Base-by-base conservation (phyloP, 2,329 filamentous ascomycete genomes). In the Juglanconis sp. region DNA sequence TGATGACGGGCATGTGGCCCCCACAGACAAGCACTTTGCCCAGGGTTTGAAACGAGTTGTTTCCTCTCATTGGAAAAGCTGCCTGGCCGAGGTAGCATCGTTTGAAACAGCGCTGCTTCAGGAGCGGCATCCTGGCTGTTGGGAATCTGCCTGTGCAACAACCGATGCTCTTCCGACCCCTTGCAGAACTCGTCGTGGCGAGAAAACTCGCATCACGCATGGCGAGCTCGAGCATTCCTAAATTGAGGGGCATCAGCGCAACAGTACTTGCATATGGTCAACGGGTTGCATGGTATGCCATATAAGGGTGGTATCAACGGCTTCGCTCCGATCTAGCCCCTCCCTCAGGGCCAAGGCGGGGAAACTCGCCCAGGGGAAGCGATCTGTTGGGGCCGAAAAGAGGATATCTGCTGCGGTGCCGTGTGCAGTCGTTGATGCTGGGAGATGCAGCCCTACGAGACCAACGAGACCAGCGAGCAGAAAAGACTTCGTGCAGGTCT, bases 391-490 rank as follows among this genome's bases (percentile, higher is more conserved):
- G 53, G 53, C 44, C 53, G 34, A 47, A 36, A 30, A 13, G 17
- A 24, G 31, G 17, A n/a, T 47, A 38, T n/a, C 34, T 13, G 6
- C n/a, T 36, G 53, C 17, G 30, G 34, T 36, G 53, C 17, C 36
- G 34, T 17, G 24, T 38, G 31, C 10, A n/a, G 6, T n/a, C 36
- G 44, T 56, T 17, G 24, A 8, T 30, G 34, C 24, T n/a, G 46
- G 48, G 30, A 5, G 31, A 57, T 56, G 53, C 55, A 52, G 55
- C 55, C 46, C 47, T 46, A 57, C 35, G 53, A 57, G 24, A 10
- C 32, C 9, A 24, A 13, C 24, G 46, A 42, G 5, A 11, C 5
- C 35, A 6, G 36, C 44, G 31, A 57, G 47, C 55, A 34, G 30
- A 35, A 38, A 50, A 15, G 46, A 5, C 3, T 31, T 17, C 38